A percentile compares a stretch with the other conserved stretches of the same genome.
Conservation (phyloP, 2,329 filamentous ascomycete species). For the Fusarium sp. region DNA sequence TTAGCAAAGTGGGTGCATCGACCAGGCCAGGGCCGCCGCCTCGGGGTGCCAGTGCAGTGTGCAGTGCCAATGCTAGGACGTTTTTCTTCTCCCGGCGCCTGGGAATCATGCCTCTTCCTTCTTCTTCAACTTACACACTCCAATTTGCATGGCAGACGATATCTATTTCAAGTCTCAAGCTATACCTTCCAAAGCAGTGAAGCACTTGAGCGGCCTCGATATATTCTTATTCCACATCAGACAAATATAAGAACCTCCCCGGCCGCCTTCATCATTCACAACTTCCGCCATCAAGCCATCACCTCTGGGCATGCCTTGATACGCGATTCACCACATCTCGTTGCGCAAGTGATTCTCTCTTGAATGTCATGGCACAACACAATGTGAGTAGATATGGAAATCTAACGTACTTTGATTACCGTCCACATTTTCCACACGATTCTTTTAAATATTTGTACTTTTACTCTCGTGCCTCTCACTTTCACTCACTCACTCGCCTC, state of each 20-base stretch:
- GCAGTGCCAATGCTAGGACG: slow-evolving; percentile 50
- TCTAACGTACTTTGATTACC: slow-evolving; percentile 23
- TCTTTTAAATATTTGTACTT: slow-evolving; percentile 21
- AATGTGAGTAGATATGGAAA: slow-evolving; percentile 45
- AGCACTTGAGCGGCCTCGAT: not conserved
- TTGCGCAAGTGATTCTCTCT: slow-evolving; percentile 47
- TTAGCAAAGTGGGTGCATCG: slow-evolving; percentile 47
- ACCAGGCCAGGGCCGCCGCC: slow-evolving; percentile 50
- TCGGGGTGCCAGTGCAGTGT: slow-evolving; percentile 49
- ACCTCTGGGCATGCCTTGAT: slow-evolving; percentile 45
- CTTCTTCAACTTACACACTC: slow-evolving; percentile 47
- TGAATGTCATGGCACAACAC: slow-evolving; percentile 52
- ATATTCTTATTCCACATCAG: slow-evolving; percentile 1
- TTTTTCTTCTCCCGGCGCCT: slow-evolving; percentile 50
- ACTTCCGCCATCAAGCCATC: slow-evolving; percentile 35
- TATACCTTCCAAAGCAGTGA: slow-evolving; percentile 7
- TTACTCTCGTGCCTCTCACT: slow-evolving; percentile 3
- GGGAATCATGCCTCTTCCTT: slow-evolving; percentile 49
- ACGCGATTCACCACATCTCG: slow-evolving; percentile 46
- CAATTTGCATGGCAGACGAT: slow-evolving; percentile 42
- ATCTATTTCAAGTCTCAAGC: slow-evolving; percentile 37
- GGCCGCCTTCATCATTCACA: slow-evolving; percentile 31
- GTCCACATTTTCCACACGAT: slow-evolving; percentile 27
- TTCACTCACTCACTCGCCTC: slow-evolving; percentile 19
- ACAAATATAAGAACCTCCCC: slow-evolving; percentile 3